Conservation (phyloP, 805 yeast species). For the Wickerhamomyces strasburgensis region DNA sequence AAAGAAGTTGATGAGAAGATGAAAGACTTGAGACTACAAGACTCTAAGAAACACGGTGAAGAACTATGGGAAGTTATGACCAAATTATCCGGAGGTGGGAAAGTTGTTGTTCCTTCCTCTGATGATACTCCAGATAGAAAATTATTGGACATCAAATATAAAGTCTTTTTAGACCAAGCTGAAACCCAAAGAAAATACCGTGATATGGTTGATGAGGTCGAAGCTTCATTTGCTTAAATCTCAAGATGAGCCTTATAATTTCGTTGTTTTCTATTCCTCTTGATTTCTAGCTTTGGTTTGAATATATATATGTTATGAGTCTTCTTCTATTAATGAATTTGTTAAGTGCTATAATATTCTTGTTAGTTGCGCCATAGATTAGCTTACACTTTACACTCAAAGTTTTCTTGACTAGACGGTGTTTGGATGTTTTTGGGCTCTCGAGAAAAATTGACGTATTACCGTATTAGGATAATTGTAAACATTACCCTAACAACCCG, state of each 20-base stretch:
- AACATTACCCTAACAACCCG: neutral
- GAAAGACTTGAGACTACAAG: constrained; percentile 23
- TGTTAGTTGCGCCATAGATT: no score
- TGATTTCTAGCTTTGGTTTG: no score
- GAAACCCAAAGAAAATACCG: constrained; percentile 76
- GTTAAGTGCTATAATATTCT: no score
- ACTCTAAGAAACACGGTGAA: constrained; percentile 38
- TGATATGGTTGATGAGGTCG: constrained; percentile 52
- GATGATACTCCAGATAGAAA: constrained; percentile 57
- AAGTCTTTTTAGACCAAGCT: constrained; percentile 84
- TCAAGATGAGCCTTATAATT: no score
- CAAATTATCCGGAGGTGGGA: constrained; percentile 77
- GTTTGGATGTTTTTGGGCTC: no score
- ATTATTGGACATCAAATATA: constrained; percentile 73
- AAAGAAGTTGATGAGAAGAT: constrained; percentile 46
- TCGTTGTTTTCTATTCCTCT: no score
- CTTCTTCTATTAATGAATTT: no score
- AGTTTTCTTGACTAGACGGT: no score
- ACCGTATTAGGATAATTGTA: neutral
- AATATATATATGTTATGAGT: no score
- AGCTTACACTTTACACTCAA: no score
- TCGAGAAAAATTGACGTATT: no score
- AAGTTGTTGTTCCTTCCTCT: constrained; percentile 65
- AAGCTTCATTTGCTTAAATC: constrained; percentile 8
- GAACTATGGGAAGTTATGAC: constrained; percentile 85